phyloP scores from a whole-genome alignment of 257 asterid species.

The Jacaranda copaia region DNA sequence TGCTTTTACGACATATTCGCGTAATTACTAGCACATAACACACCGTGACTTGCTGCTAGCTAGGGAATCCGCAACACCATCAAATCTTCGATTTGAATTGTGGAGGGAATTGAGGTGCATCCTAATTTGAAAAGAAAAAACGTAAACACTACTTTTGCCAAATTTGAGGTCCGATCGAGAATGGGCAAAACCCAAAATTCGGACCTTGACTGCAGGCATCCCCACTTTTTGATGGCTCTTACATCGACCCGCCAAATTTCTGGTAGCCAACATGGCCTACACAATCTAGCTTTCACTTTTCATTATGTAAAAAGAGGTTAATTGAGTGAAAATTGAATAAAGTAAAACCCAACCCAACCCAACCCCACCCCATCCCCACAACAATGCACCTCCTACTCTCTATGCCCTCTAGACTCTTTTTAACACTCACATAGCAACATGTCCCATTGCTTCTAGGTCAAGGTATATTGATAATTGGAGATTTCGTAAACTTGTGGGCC shows the following conservation, averaged over 20 bases:
- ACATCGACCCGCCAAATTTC: conserved; percentile 57
- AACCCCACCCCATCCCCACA: conserved; percentile 31
- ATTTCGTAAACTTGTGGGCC: conserved; percentile 44
- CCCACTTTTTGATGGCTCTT: conserved; percentile 19
- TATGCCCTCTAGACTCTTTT: conserved; percentile 3
- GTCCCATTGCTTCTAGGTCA: conserved; percentile 62
- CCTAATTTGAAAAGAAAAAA: conserved; percentile 18
- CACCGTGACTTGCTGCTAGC: not conserved
- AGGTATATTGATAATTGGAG: conserved; percentile 45
- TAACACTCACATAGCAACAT: conserved; percentile 31
- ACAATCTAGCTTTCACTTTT: conserved; percentile 62
- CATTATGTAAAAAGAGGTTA: conserved; percentile 49
- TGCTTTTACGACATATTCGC: not conserved
- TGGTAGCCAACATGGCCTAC: conserved; percentile 64
- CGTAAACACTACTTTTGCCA: conserved; percentile 25
- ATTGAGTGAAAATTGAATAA: conserved; percentile 60
- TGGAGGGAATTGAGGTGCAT: conserved; percentile 42
- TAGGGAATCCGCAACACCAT: not conserved
- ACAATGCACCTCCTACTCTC: not conserved
- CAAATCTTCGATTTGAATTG: conserved; percentile 16
- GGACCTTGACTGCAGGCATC: conserved; percentile 32
- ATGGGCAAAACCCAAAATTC: conserved; percentile 17
- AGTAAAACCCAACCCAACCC: conserved; percentile 24
- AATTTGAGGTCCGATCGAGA: conserved; percentile 44
- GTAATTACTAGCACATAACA: not conserved